Base-by-base conservation (phyloP, 2,329 filamentous ascomycete species). In the Pseudogymnoascus sp. region DNA sequence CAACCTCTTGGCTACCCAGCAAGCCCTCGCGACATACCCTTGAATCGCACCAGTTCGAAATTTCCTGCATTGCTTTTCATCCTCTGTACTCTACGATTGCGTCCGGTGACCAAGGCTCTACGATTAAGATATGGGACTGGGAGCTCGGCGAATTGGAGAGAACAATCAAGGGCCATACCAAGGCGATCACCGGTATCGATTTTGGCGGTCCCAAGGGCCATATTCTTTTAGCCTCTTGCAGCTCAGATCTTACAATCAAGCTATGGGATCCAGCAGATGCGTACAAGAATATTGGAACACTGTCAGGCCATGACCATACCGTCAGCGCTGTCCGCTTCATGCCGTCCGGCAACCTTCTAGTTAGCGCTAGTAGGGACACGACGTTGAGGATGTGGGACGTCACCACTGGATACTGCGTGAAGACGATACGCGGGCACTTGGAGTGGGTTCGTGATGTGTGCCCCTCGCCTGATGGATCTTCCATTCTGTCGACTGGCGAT, bases 111-210 rank as follows among this genome's bases (percentile, higher is more conserved):
- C 92, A 96, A 74, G 93, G 97, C 75, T 90, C 85, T 62, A 96
- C 90, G 6, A 96, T 97, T 74, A 97, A 97, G 72, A 92, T 97
- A 63, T 97, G 92, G 92, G 92, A 97, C 72, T 97, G 92, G 89
- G 92, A 97, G 71, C 77, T 95, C 23, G 93, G 93, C 61, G 92
- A 97, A 75, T 80, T 96, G 3, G 92, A 97, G 74, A 81, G 88
- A 66, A 97, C 92, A 0, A 83, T 97, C 63, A 97, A 97, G 73
- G 92, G 91, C 1, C 93, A 97, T 72, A 97, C 92, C 6, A 92
- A 90, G 72, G 85, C 91, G 3, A 91, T 97, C 0, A 77, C 94
- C 31, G 92, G 95, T 72, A 85, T 96, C 35, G 92, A 97, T 72
- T 97, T 90, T 76, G 92, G 93, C 40, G 92, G 92, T 0, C 91